Evolutionary conservation across 2,329 filamentous ascomycete genomes (phyloP), one percentile per base, ranked within the genome.

Genomic region (Ceratocystis cacaofunesta): DNA sequence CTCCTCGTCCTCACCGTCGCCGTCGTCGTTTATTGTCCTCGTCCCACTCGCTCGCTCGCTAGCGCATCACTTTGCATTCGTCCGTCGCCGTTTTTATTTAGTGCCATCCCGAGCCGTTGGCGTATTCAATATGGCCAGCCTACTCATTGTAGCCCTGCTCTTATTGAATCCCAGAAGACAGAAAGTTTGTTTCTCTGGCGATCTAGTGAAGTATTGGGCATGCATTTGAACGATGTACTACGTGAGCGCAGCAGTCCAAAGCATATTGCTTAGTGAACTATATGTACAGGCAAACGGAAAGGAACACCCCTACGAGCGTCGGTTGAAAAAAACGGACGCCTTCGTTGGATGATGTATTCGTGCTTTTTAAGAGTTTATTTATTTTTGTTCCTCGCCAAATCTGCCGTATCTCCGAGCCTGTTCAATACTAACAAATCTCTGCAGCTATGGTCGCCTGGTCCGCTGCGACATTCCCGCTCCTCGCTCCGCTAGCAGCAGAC

Each of bases 391-490:
- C 12, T 25, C 15, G 25, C 48, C 30, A 58, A 58, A 58, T 6
- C 2, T n/a, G 28, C 12, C 32, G 17, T 50, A 62, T 52, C 41
- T 60, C 15, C 3, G 3, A 52, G 19, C 8, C 8, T 57, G 58
- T 65, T 60, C 58, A 36, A 65, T 64, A 50, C 64, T 68, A 64
- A 66, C 57, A 36, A 41, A 44, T 30, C 19, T 68, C 66, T 71
- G 63, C 74, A 97, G 92, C 77, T 99, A 96, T 80, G 94, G 94
- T 70, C 91, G 94, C 70, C 88, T 99, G 71, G 94, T 99, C 72
- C 92, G 94, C 72, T 99, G 94, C 78, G 94, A 99, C 74, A 99
- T 99, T 73, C 94, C 94, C 70, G 94, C 94, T 68, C 94, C 94
- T 64, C 88, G 94, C 69, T 96, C 92, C 69, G 91, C 92, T 2